A percentile compares a stretch with the other conserved stretches of the same genome.
Evolutionary conservation across 1,139 yeast species (phyloP).

Genomic region (Nakaseomyces kungkrabaensis): DNA sequence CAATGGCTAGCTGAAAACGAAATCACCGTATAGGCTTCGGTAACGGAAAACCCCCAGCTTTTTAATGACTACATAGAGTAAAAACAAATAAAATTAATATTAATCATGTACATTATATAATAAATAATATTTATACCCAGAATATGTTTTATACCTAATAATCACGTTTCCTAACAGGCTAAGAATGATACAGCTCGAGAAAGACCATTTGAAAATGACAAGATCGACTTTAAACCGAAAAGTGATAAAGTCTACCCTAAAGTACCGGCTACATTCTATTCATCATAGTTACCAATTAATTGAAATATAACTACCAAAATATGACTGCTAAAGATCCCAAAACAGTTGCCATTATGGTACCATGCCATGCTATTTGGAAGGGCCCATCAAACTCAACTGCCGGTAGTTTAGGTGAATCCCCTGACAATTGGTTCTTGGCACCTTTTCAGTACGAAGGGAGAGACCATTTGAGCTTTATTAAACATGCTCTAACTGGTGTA

Average conservation of each 20-base stretch:
- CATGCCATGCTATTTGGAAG: constrained; percentile 64
- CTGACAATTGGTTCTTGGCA: constrained; percentile 54
- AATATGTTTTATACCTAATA: background rate
- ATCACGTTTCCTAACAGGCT: background rate
- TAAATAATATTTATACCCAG: background rate
- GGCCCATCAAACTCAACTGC: constrained; percentile 8
- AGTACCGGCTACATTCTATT: too few species aligned
- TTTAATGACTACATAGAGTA: background rate
- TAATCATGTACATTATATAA: background rate
- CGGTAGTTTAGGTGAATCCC: constrained; percentile 33
- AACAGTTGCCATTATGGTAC: constrained; percentile 42
- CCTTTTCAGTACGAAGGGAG: constrained; percentile 59
- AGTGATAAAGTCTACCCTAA: too few species aligned
- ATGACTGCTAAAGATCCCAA: constrained; percentile 1
- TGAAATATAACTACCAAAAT: background rate
- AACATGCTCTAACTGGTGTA: constrained; percentile 42
- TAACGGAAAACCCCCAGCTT: too few species aligned
- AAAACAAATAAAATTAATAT: background rate
- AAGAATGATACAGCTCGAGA: background rate
- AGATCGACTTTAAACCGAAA: too few species aligned
- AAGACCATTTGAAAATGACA: too few species aligned
- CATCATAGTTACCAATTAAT: background rate
- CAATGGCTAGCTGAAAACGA: constrained; percentile 50
- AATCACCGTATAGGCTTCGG: constrained; percentile 25
- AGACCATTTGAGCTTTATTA: constrained; percentile 57